Evolutionary conservation across 345 rosid genomes (phyloP).

Genomic region (Gossypium longicalyx): DNA sequence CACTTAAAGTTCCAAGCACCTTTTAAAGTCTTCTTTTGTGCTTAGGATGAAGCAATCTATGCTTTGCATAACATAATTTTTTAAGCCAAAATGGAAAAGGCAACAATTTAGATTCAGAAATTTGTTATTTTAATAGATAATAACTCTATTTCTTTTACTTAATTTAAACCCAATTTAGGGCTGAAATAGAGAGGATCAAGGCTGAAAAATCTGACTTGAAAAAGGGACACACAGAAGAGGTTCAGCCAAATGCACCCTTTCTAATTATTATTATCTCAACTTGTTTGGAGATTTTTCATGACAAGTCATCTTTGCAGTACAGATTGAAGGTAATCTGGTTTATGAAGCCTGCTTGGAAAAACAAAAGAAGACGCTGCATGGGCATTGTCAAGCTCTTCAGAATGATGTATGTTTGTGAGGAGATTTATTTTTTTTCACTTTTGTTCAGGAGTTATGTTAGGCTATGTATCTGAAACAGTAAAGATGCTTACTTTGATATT

Average conservation of each 20-base stretch:
- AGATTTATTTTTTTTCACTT: background rate
- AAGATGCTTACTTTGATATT: background rate
- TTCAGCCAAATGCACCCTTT: slow-evolving; percentile 12
- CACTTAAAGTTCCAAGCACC: background rate
- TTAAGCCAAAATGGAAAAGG: background rate
- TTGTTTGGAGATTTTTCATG: slow-evolving; percentile 4
- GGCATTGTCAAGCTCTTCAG: slow-evolving; percentile 65
- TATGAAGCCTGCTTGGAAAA: slow-evolving; percentile 54
- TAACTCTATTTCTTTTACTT: slow-evolving; percentile 4
- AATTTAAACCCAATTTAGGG: slow-evolving; percentile 33
- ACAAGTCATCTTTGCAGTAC: slow-evolving; percentile 14
- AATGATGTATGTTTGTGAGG: slow-evolving; percentile 47
- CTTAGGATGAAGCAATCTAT: background rate
- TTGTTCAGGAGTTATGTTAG: background rate
- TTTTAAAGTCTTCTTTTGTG: background rate
- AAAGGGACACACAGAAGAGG: slow-evolving; percentile 66
- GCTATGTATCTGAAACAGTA: background rate
- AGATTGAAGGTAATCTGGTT: slow-evolving; percentile 61
- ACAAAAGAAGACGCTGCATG: slow-evolving; percentile 56
- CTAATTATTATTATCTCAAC: background rate
- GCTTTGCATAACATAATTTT: background rate
- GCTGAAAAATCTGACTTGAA: slow-evolving; percentile 55
- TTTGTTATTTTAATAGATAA: background rate
- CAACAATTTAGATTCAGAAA: background rate
- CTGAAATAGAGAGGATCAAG: slow-evolving; percentile 69